These are phyloP conservation scores for Wickerhamiella qilinensis DNA, from an alignment of 805 yeast species.

Conservation along the genomic window DNA sequence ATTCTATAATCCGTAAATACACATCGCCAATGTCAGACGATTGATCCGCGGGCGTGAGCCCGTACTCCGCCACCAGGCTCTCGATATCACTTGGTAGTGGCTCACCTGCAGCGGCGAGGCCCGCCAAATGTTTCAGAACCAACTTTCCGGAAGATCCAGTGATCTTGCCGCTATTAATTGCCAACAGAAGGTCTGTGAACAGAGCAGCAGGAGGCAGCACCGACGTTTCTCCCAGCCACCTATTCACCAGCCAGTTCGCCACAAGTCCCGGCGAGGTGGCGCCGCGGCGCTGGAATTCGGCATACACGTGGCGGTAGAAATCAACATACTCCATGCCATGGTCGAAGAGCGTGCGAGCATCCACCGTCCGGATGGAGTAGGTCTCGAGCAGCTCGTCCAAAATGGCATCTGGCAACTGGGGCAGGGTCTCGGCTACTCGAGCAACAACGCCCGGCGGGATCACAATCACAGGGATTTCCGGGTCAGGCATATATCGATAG, in stretches of 20 bases:
- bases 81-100: neutral
- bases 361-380: slow-evolving; percentile 45
- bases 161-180: slow-evolving; percentile 33
- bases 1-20: slow-evolving; percentile 31
- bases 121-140: slow-evolving; percentile 38
- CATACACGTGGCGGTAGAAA: slow-evolving; percentile 26
- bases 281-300: slow-evolving; percentile 13
- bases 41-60: slow-evolving; percentile 7
- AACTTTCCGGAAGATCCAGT: slow-evolving; percentile 54
- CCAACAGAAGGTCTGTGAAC: slow-evolving; percentile 38
- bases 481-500: slow-evolving; percentile 89
- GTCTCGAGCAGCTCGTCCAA: slow-evolving; percentile 34
- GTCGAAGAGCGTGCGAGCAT: slow-evolving; percentile 49
- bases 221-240: slow-evolving; percentile 52
- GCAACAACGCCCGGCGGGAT: slow-evolving; percentile 30
- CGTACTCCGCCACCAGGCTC: slow-evolving; percentile 3
- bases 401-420: slow-evolving; percentile 46
- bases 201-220: slow-evolving; percentile 30
- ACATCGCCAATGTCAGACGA: slow-evolving; percentile 26
- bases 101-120: neutral
- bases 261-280: slow-evolving; percentile 26
- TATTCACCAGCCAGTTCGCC: slow-evolving; percentile 73
- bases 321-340: slow-evolving; percentile 26
- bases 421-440: slow-evolving; percentile 27
- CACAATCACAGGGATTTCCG: slow-evolving; percentile 54